phyloP scores from a whole-genome alignment of 169 alveolate species.

The Cyclospora cayetanensis region DNA sequence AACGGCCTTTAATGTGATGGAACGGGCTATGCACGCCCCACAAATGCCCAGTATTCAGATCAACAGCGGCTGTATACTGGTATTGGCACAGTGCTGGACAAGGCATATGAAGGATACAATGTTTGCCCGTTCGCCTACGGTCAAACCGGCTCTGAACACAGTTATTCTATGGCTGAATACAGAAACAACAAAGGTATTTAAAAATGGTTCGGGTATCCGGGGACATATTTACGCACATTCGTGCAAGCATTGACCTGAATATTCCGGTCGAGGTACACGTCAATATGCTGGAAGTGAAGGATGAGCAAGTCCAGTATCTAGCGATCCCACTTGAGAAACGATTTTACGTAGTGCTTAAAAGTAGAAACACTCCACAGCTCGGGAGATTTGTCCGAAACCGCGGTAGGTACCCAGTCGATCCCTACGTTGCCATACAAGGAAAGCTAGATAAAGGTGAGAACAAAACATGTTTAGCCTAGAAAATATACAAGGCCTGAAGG shows the following conservation, averaged over 20 bases:
- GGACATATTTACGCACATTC: conserved; percentile 88
- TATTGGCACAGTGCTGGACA: conserved; percentile 89
- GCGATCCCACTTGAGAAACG: conserved; percentile 83
- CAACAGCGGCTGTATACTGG: conserved; percentile 84
- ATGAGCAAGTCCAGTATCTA: conserved; percentile 93
- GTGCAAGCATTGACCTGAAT: conserved; percentile 12
- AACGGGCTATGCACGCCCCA: conserved; percentile 77
- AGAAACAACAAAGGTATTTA: conserved; percentile 94
- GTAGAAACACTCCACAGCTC: conserved; percentile 85
- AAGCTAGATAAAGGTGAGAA: conserved; percentile 87
- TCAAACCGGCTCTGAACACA: conserved; percentile 90
- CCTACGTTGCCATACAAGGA: conserved; percentile 84
- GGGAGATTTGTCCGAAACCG: conserved; percentile 75
- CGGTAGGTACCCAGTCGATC: conserved; percentile 80
- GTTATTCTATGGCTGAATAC: conserved; percentile 95
- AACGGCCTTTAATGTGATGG: conserved; percentile 87
- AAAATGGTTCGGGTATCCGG: conserved; percentile 93
- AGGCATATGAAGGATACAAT: conserved; percentile 95
- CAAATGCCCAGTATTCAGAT: conserved; percentile 83
- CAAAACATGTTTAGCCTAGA: conserved; percentile 73
- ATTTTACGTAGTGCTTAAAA: conserved; percentile 85
- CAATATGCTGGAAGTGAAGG: conserved; percentile 90
- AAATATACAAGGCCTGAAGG: conserved; percentile 69
- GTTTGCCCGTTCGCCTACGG: conserved; percentile 94
- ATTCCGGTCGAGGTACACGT: conserved; percentile 73